These are phyloP conservation scores for Irpex lacteus DNA, from an alignment of 1,284 basidiomycete species.

Conservation along the genomic window DNA sequence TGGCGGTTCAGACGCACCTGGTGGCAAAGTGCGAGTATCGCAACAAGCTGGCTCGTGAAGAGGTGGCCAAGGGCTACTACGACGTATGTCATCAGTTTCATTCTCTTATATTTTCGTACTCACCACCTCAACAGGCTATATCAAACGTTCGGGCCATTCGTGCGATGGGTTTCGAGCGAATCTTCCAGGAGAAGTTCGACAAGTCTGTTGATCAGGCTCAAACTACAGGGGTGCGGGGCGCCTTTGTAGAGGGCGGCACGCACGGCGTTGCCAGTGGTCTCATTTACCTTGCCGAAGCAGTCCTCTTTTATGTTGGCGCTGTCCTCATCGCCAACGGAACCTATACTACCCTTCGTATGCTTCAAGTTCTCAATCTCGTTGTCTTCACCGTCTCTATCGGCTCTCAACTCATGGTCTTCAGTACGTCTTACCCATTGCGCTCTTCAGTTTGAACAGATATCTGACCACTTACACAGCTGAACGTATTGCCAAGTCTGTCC, in stretches of 20 bases:
- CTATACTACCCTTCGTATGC: conserved; percentile 85
- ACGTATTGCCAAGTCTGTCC: conserved; percentile 74
- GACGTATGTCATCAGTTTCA: conserved; percentile 49
- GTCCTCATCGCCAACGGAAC: conserved; percentile 78
- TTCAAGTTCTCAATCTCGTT: conserved; percentile 88
- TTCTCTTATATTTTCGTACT: not conserved
- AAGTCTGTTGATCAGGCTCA: conserved; percentile 60
- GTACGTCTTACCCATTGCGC: conserved; percentile 44
- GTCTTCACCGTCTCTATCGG: conserved; percentile 94
- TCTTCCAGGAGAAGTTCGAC: conserved; percentile 74
- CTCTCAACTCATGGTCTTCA: conserved; percentile 84
- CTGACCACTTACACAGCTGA: conserved; percentile 50
- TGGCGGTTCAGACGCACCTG: conserved; percentile 71
- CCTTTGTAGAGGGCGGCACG: conserved; percentile 82
- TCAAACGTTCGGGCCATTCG: conserved; percentile 86
- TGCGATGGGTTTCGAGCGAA: conserved; percentile 82
- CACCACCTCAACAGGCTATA: conserved; percentile 52
- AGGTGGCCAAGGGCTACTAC: conserved; percentile 84
- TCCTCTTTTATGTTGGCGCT: conserved; percentile 90
- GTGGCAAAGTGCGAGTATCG: conserved; percentile 71
- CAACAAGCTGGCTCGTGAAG: conserved; percentile 85
- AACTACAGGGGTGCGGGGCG: conserved; percentile 69
- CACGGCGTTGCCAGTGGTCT: conserved; percentile 79
- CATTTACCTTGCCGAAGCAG: conserved; percentile 86
- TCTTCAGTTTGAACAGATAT: no score